A percentile compares a stretch with the other conserved stretches of the same genome.
These are phyloP conservation scores for Termitomyces sp. DNA, from an alignment of 768 basidiomycete species.

Conservation along the genomic window DNA sequence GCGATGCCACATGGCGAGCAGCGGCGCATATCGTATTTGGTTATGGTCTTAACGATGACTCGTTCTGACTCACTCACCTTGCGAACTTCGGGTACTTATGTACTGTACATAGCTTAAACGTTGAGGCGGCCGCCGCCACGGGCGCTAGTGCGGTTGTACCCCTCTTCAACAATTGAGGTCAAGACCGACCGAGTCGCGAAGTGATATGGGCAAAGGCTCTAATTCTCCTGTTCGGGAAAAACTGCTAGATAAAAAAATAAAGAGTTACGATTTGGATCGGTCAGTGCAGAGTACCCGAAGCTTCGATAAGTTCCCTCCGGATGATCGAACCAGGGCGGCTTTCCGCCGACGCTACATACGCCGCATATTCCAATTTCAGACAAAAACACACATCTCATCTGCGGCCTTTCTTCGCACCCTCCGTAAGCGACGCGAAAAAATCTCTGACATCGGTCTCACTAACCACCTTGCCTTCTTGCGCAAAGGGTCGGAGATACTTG, in stretches of 20 bases:
- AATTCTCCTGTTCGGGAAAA: not conserved
- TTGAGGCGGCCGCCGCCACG: not conserved
- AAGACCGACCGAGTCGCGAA: too few relatives aligned
- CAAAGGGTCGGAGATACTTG: conserved; percentile 74
- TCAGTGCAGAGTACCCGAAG: not conserved
- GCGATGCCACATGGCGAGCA: not conserved
- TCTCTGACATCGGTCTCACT: conserved; percentile 64
- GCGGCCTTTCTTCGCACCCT: conserved; percentile 28
- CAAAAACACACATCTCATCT: conserved; percentile 1
- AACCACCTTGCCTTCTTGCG: conserved; percentile 71
- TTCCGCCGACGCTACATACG: not conserved
- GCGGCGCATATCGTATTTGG: not conserved
- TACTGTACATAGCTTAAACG: too few relatives aligned
- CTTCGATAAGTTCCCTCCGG: not conserved
- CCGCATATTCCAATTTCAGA: not conserved
- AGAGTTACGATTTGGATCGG: not conserved
- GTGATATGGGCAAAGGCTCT: not conserved
- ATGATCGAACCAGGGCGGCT: not conserved
- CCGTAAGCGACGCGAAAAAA: conserved; percentile 59
- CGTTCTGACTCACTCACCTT: not conserved
- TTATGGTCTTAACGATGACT: not conserved
- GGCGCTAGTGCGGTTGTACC: not conserved
- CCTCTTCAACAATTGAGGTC: too few relatives aligned
- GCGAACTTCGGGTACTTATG: too few relatives aligned
- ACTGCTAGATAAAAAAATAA: not conserved